Base-by-base conservation (phyloP, 2,329 filamentous ascomycete species). In the Kalaharituber pfeilii region DNA sequence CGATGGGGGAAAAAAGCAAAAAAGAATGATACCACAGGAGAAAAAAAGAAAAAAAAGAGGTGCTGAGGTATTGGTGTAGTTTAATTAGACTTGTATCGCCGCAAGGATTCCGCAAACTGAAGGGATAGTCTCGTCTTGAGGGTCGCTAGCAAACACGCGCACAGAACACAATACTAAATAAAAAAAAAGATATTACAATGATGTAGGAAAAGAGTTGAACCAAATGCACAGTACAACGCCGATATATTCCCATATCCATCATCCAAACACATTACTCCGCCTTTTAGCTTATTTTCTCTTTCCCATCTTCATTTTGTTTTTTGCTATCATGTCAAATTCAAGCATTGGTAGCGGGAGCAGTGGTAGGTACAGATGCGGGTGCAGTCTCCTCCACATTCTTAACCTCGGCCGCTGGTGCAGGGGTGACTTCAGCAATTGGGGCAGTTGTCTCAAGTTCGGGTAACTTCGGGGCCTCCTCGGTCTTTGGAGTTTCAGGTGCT, bases 401-500 rank as follows among this genome's bases (percentile, higher is more conserved):
- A n/a, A n/a, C n/a, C n/a, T n/a, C n/a, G n/a, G n/a, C n/a, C n/a
- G n/a, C n/a, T 11, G 30, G 30, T 9, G 30, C 30, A 36, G 1
- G 30, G 30, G 30, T 36, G 1, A 2, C 30, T n/a, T 36, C 30
- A 18, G 4, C 33, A 13, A 15, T 18, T 39, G 33, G 33, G 4
- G 33, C 33, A 15, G 15, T 18, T 15, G 8, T 18, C 15, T 15
- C 4, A 15, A 3, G 33, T 3, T 39, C 33, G 15, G 33, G 33
- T 13, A 39, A 18, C 33, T 39, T 39, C 13, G 33, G 33, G 33
- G 49, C 20, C 24, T 50, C 51, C 33, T 53, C 39, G 11, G 33
- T 20, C 42, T 53, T 54, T 11, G 53, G 47, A 27, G 30, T 49
- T 2, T 54, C 56, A 24, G 13, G n/a, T 27, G 59, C 47, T 25